Base-by-base conservation (phyloP, 228 moss, liverwort and hornwort genomes). In the Sphagnum fallax region DNA sequence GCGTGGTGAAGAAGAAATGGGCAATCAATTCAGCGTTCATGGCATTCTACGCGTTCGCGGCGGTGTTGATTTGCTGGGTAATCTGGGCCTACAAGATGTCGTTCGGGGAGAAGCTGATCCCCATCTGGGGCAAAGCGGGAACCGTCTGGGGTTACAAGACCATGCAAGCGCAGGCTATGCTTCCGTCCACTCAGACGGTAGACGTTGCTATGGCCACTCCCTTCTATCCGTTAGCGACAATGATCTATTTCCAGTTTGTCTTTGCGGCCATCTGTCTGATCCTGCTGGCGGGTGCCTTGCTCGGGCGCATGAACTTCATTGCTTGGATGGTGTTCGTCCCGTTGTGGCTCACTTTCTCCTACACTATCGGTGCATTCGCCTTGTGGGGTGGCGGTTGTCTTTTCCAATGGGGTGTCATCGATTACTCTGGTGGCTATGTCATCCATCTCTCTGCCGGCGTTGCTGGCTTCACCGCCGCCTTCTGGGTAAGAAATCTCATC, bases 221-320 rank as follows among this genome's bases (percentile, higher is more conserved):
- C 0, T 53, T 72, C 4, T 90, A 76, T 69, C 87, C 89, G 1
- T 67, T 86, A 81, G 84, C 88, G 18, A 88, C 86, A 6, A 80
- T 87, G 66, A 88, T 91, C 15, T 88, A 86, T 61, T 91, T 83
- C 1, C 88, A 91, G 71, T 88, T 91, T 67, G 81, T 81, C 48
- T 91, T 88, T 58, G 91, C 91, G 0, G 91, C 91, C 47, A 82
- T 91, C 6, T 88, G 88, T 15, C 6, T 91, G 49, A 72, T 80
- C 51, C 48, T 73, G 14, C 47, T 80, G 5, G 76, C 75, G 12
- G 73, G 75, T 6, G 76, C 73, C 61, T 67, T 75, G 16, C 66
- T 73, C 47, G 75, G 80, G 65, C 69, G 80, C 61, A 73, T 73
- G 80, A 76, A 73, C 63, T 65, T 76, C 53, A 10, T 47, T 5